Percentiles rank a stretch among this genome's conserved stretches.
Evolutionary conservation across 2,329 filamentous ascomycete genomes (phyloP).

Genomic region (Arthrobotrys sphaeroides): DNA sequence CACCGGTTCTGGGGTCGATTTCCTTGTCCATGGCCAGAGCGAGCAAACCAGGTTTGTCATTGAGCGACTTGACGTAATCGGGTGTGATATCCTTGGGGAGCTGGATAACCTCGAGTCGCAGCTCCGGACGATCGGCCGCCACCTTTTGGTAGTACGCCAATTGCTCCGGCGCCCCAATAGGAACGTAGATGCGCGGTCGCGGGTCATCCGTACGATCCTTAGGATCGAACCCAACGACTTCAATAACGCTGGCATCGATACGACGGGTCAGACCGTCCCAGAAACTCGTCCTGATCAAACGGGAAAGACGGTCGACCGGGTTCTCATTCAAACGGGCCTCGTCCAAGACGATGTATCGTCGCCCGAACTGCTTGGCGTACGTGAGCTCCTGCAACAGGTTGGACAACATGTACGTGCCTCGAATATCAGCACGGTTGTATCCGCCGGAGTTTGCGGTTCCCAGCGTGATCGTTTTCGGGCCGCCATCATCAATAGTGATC

Average conservation of each 20-base stretch:
- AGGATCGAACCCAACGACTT: slow-evolving; percentile 84
- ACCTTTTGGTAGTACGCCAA: slow-evolving; percentile 86
- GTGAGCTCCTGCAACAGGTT: slow-evolving; percentile 95
- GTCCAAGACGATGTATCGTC: slow-evolving; percentile 88
- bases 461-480: slow-evolving; percentile 87
- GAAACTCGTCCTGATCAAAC: slow-evolving; percentile 87
- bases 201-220: slow-evolving; percentile 96
- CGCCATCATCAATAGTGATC: slow-evolving; percentile 95
- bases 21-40: slow-evolving; percentile 88
- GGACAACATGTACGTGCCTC: slow-evolving; percentile 96
- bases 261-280: slow-evolving; percentile 90
- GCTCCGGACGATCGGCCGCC: slow-evolving; percentile 79
- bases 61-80: slow-evolving; percentile 73
- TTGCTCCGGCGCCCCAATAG: slow-evolving; percentile 83
- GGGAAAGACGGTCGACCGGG: slow-evolving; percentile 84
- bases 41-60: slow-evolving; percentile 85
- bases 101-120: slow-evolving; percentile 85
- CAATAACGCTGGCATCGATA: slow-evolving; percentile 88
- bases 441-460: slow-evolving; percentile 87
- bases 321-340: slow-evolving; percentile 94
- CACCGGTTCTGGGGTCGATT: slow-evolving; percentile 72
- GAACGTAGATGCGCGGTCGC: slow-evolving; percentile 89
- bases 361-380: slow-evolving; percentile 87
- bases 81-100: slow-evolving; percentile 81
- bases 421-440: slow-evolving; percentile 86